phyloP scores from a whole-genome alignment of 345 rosid genomes.

The Microthlaspi erraticum region DNA sequence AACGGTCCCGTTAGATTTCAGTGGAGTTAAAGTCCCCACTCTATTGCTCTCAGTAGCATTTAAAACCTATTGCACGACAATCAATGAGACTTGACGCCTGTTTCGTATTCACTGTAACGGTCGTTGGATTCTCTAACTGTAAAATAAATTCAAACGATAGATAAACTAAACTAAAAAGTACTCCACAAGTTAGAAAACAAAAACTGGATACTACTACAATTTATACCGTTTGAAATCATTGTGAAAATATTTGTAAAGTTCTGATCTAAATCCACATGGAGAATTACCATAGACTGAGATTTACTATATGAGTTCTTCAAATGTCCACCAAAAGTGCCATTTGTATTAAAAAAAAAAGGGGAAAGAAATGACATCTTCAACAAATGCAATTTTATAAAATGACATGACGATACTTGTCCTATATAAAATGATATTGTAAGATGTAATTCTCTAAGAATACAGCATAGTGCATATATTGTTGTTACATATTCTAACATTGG shows the following conservation, averaged over 20 bases:
- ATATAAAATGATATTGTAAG: neutral
- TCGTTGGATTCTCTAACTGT: constrained; percentile 21
- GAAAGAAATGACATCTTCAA: neutral
- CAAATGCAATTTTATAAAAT: constrained; percentile 4
- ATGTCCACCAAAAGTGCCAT: neutral
- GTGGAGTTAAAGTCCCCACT: constrained; percentile 19
- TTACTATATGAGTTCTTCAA: neutral
- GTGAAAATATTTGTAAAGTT: neutral
- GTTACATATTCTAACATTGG: neutral
- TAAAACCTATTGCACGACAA: constrained; percentile 20
- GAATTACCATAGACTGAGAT: neutral
- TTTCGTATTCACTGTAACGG: constrained; percentile 20
- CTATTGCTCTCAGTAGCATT: constrained; percentile 23
- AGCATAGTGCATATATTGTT: neutral
- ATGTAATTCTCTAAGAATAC: neutral
- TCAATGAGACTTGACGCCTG: constrained; percentile 13
- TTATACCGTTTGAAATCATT: neutral
- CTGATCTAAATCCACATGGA: neutral
- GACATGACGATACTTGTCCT: constrained; percentile 1
- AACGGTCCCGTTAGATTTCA: constrained; percentile 35
- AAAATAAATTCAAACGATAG: neutral
- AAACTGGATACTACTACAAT: neutral
- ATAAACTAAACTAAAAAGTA: neutral
- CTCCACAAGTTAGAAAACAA: too few relatives aligned
- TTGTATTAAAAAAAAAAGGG: too few relatives aligned